phyloP scores from a whole-genome alignment of 2,329 filamentous ascomycete genomes.

The Aureobasidium melanogenum region DNA sequence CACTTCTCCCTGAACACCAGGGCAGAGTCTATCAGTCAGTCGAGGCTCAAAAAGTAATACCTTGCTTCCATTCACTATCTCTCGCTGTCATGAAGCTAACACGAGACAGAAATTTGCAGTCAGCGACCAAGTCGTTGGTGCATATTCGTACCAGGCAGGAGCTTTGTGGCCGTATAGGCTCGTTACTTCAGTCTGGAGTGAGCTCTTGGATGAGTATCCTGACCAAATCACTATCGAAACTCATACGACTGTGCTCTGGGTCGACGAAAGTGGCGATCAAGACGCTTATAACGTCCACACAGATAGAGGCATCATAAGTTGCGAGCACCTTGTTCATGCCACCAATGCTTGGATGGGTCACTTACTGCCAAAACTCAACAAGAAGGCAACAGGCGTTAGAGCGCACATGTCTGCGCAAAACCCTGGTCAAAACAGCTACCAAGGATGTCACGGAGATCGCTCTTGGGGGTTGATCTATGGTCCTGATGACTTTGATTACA shows the following conservation, averaged over 20 bases:
- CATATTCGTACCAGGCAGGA: neutral
- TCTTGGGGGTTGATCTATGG: neutral
- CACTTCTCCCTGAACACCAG: neutral
- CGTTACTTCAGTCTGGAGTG: neutral
- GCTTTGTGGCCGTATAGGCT: neutral
- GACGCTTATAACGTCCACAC: slow-evolving; percentile 20
- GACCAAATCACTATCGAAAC: slow-evolving; percentile 20
- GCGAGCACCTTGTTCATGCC: slow-evolving; percentile 17
- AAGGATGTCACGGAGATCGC: neutral
- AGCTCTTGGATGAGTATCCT: neutral
- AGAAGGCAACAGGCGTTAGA: neutral
- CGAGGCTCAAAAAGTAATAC: neutral
- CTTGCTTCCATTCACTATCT: no score
- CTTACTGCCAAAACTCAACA: slow-evolving; percentile 17
- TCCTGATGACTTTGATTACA: neutral
- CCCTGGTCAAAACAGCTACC: neutral
- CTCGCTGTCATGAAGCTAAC: no score
- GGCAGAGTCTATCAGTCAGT: neutral
- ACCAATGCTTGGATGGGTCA: slow-evolving; percentile 20
- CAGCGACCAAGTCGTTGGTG: neutral
- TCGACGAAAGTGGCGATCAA: slow-evolving; percentile 17
- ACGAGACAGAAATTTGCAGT: neutral
- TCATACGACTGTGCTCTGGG: slow-evolving; percentile 19
- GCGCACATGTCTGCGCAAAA: slow-evolving; percentile 4
- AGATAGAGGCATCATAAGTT: slow-evolving; percentile 15